Conservation (phyloP, 805 yeast species). For the Ogataea degrootiae region DNA sequence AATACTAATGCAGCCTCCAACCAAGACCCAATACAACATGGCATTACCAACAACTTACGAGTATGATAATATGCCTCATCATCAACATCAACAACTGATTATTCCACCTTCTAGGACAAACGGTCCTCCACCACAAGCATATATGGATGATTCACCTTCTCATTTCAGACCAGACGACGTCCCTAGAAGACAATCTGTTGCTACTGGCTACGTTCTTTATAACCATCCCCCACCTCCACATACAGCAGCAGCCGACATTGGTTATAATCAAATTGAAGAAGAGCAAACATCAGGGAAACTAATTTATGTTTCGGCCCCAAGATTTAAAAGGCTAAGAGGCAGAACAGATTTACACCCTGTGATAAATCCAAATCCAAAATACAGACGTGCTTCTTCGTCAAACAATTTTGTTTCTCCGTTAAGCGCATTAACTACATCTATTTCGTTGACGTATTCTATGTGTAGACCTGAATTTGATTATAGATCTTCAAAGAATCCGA, state of each 20-base stretch:
- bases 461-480: constrained; percentile 85
- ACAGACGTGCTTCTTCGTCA: constrained; percentile 62
- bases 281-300: not conserved
- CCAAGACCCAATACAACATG: constrained; percentile 14
- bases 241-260: constrained; percentile 11
- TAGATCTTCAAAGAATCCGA: constrained; percentile 80
- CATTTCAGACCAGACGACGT: constrained; percentile 11
- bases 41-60: constrained; percentile 28
- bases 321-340: constrained; percentile 36
- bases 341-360: constrained; percentile 57
- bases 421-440: constrained; percentile 68
- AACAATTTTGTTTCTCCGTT: constrained; percentile 72
- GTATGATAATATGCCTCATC: constrained; percentile 7
- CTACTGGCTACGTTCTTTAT: constrained; percentile 18
- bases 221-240: constrained; percentile 10
- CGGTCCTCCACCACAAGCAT: constrained; percentile 24
- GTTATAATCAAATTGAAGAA: constrained; percentile 3
- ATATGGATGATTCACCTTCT: constrained; percentile 7
- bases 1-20: constrained; percentile 9
- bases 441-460: constrained; percentile 75
- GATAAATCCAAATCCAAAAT: constrained; percentile 59
- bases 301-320: constrained; percentile 38
- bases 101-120: constrained; percentile 31
- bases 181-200: constrained; percentile 29
- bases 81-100: constrained; percentile 17